Conservation (phyloP, 1,139 yeast species). For the Pneumocystis wakefieldiae region DNA sequence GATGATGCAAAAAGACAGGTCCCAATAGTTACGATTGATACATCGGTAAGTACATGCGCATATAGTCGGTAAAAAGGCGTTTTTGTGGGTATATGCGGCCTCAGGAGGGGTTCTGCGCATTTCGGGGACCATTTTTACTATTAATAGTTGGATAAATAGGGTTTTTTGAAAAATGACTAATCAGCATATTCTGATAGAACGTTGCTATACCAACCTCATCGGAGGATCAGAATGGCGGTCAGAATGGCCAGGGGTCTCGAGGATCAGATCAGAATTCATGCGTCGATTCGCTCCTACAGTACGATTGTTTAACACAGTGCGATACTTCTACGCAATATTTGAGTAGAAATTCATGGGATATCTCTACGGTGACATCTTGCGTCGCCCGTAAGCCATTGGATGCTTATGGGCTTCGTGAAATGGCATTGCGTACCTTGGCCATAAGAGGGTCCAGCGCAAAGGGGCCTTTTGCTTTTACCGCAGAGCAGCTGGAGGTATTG, state of each 20-base stretch:
- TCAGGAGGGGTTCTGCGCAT: too few relatives aligned
- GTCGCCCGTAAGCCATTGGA: background rate
- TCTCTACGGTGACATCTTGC: background rate
- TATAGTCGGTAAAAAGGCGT: too few relatives aligned
- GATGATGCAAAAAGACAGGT: too few relatives aligned
- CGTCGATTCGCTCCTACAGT: background rate
- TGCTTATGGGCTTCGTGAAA: background rate
- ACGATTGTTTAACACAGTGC: background rate
- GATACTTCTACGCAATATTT: background rate
- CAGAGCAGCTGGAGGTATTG: conserved; percentile 24
- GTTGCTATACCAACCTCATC: background rate
- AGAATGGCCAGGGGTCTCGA: background rate
- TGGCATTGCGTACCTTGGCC: background rate
- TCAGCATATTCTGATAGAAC: background rate
- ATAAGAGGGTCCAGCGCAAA: conserved; percentile 7
- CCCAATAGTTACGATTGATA: too few relatives aligned
- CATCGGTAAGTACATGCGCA: too few relatives aligned
- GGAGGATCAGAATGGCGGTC: background rate
- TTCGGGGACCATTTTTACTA: too few relatives aligned
- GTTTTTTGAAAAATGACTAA: background rate
- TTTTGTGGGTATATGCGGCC: too few relatives aligned
- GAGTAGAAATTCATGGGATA: background rate
- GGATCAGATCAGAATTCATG: background rate
- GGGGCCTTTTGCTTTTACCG: conserved; percentile 18
- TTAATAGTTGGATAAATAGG: too few relatives aligned